Base-by-base conservation (phyloP, 2,329 filamentous ascomycete species). In the Colletotrichum kahawae region DNA sequence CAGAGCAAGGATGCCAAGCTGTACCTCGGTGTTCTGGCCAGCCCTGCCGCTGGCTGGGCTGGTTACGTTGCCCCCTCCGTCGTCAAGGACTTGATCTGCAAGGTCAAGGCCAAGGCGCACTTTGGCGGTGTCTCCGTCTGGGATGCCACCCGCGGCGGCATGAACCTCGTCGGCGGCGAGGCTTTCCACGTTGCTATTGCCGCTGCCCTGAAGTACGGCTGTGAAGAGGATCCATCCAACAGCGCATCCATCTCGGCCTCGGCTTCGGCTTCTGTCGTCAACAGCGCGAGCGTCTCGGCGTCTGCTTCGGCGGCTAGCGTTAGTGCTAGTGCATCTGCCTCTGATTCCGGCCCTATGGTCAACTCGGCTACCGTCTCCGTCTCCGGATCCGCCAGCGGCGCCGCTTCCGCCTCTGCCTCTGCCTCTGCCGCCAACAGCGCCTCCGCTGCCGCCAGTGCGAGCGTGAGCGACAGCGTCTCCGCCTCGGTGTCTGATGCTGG, bases 101-200 rank as follows among this genome's bases (percentile, higher is more conserved):
- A 82, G 67, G 81, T 84, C 77, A 83, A 84, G 75, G 79, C 79
- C 51, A 81, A 81, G 21, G n/a, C 77, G 8, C 81, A 84, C 75
- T 88, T 88, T 70, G 87, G 85, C 18, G 87, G 87, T 78, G 79
- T 88, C 63, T 87, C 87, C 60, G 78, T 89, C 24, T 88, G 85
- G 86, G 87, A 89, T 66, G 82, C 85, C 29, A 83, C 81, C 34
- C 81, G 80, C 8, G 85, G 82, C 27, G 78, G 78, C 12, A 63
- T 66, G 1, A 86, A 86, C 77, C 16, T 78, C 6, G 75, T 81
- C 56, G 56, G 79, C 21, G 83, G 81, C 59, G 83, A 86, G 78
- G 78, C 76, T 29, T 88, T 84, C 75, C 82, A 85, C 74, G 76
- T 86, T 63, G 79, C 82, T 56, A 81, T 83, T 33, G 77, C 83